Conservation (phyloP, 805 yeast species). For the Ascoidea asiatica region DNA sequence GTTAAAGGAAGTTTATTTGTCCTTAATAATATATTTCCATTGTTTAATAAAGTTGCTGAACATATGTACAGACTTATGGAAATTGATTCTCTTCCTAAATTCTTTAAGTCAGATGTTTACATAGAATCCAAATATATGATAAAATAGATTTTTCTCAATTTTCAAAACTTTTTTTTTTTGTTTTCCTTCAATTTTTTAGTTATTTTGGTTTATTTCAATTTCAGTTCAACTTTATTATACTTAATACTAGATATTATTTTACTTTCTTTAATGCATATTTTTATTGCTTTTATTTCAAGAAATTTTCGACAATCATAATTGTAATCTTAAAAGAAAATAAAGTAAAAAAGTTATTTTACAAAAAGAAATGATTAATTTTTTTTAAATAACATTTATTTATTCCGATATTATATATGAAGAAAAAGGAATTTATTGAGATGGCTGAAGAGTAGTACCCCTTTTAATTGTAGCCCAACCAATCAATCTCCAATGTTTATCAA, state of each 20-base stretch:
- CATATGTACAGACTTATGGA: conserved; percentile 51
- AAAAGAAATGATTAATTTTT: too few relatives aligned
- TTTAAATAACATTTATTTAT: too few relatives aligned
- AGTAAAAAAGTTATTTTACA: too few relatives aligned
- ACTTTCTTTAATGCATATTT: conserved; percentile 1
- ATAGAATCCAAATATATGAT: conserved; percentile 15
- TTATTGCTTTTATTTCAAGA: too few relatives aligned
- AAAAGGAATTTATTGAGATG: too few relatives aligned
- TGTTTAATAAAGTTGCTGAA: conserved; percentile 33
- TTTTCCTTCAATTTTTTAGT: not conserved
- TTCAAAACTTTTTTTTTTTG: not conserved
- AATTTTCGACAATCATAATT: too few relatives aligned
- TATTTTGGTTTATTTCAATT: not conserved
- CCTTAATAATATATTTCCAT: conserved; percentile 24
- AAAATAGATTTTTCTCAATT: not conserved
- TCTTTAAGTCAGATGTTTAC: conserved; percentile 29
- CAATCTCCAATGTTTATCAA: conserved; percentile 98
- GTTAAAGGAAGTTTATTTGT: conserved; percentile 21
- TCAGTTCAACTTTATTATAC: not conserved
- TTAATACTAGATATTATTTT: not conserved
- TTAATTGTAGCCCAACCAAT: conserved; percentile 99
- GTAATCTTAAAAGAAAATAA: too few relatives aligned
- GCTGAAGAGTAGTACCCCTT: conserved; percentile 84
- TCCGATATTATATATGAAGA: too few relatives aligned
- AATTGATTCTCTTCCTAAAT: conserved; percentile 62